Evolutionary conservation across 345 rosid genomes (phyloP), one percentile per base, ranked within the genome.

Genomic region (Pistacia atlantica): DNA sequence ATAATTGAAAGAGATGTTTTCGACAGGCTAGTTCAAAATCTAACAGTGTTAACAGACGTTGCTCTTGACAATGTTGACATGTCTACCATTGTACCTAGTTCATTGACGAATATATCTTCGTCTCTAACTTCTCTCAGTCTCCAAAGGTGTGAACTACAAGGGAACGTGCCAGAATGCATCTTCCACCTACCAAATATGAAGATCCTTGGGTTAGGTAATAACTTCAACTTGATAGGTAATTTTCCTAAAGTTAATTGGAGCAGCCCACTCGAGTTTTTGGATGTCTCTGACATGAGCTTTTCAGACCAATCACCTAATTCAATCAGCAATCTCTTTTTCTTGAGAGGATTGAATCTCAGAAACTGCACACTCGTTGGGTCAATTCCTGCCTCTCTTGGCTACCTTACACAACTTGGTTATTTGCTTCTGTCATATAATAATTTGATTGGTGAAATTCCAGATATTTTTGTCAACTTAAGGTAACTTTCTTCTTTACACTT

Each of bases 381-480:
- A 60, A 2, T 73, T 37, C 69, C 69, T 3, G 54, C 7, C 46
- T 73, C 77, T 18, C 9, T 80, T 8, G 65, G 80, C 17, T 62
- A 67, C 38, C 75, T 79, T 57, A 4, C 22, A 16, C 11, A 18
- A 5, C 52, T 78, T 11, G 5, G 16, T 6, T 0, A 0, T 17
- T 64, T 85, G 17, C 28, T 12, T 31, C 72, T 16, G 20, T 11
- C 11, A 0, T 0, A 1, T 0, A 77, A 75, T 62, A 45, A 65
- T 17, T 60, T 83, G 6, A 65, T 3, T 4, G 84, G 90, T 51
- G 8, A 46, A 8, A 31, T 81, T 28, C 87, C 79, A 3, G 33
- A 68, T 0, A 37, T 52, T 11, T 10, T 55, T 14, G 56, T 60
- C 10, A 78, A 72, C 33, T 8, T 48, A 4, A 66, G 16, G 4